These are phyloP conservation scores for Dactylellina leptospora DNA, from an alignment of 2,329 filamentous ascomycete species.

Conservation along the genomic window DNA sequence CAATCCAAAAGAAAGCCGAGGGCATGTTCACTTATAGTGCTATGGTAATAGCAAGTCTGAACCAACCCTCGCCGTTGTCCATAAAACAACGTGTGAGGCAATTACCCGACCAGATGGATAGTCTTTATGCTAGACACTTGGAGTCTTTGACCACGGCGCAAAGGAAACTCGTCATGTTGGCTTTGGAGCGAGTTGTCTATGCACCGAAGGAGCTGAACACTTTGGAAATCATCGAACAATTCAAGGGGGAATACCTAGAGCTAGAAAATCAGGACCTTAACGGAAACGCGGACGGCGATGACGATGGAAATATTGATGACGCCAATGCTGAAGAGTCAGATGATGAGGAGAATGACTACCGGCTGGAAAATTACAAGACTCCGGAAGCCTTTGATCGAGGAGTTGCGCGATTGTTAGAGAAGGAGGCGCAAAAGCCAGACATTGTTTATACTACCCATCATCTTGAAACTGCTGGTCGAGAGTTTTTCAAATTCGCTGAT, in stretches of 20 bases:
- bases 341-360: neutral
- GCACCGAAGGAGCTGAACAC: constrained; percentile 7
- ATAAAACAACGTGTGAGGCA: constrained; percentile 10
- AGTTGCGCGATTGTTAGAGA: neutral
- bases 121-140: constrained; percentile 19
- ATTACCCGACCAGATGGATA: constrained; percentile 27
- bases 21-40: constrained; percentile 40
- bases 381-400: neutral
- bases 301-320: neutral
- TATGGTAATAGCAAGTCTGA: constrained; percentile 30
- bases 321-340: neutral
- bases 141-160: constrained; percentile 23
- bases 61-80: constrained; percentile 23
- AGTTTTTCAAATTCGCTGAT: constrained; percentile 40
- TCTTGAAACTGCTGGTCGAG: constrained; percentile 15
- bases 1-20: constrained; percentile 16
- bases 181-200: constrained; percentile 13
- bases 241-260: constrained; percentile 18
- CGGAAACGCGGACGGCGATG: neutral
- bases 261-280: neutral
- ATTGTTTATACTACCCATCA: constrained; percentile 24
- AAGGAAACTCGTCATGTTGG: constrained; percentile 31
- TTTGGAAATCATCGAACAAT: constrained; percentile 27
- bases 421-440: constrained; percentile 23
- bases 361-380: neutral